Base-by-base conservation (phyloP, 495 filamentous ascomycete genomes). In the Neurospora sp. region DNA sequence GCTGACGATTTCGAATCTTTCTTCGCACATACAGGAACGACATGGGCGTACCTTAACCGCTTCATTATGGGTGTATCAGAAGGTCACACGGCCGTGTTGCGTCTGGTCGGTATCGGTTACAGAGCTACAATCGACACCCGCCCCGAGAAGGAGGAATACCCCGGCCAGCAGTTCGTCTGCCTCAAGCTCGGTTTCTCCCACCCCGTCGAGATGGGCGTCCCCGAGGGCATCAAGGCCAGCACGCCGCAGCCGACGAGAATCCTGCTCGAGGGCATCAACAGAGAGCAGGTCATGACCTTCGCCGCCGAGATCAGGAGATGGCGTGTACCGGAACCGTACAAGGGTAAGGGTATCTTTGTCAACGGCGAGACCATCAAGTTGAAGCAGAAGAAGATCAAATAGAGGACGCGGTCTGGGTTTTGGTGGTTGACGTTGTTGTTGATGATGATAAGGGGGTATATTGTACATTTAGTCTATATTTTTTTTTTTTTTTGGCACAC, bases 381-480 rank as follows among this genome's bases (percentile, higher is more conserved):
- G 81, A 99, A 99, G 89, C 89, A 92, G 73, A 98, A 97, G 91
- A 99, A 98, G 90, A 97, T 98, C 83, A 97, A 97, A 88, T 99
- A 90, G 85, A 84, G 76, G 69, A 72, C 72, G 31, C 53, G 53
- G 14, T 69, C 48, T 22, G 68, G 68, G 12, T 31, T 65, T 31
- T 8, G 53, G 27, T 65, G 27, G 53, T 65, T 18, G 27, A 35
- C 18, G 27, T 2, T 35, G 48, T 3, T 61, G 27, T 65, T 65
- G 72, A 41, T 9, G 53, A 31, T 35, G 27, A 22, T 31, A 31
- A 65, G 53, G 53, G 48, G 53, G 48, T 70, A 48, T 74, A 71
- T 70, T 38, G 45, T 75, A 71, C 69, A 73, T 75, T 48, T 77
- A 72, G 70, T 72, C 72, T 37, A 45, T 37, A 45, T 72, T 69